phyloP scores from a whole-genome alignment of 768 basidiomycete species.

The Lactarius deliciosus region DNA sequence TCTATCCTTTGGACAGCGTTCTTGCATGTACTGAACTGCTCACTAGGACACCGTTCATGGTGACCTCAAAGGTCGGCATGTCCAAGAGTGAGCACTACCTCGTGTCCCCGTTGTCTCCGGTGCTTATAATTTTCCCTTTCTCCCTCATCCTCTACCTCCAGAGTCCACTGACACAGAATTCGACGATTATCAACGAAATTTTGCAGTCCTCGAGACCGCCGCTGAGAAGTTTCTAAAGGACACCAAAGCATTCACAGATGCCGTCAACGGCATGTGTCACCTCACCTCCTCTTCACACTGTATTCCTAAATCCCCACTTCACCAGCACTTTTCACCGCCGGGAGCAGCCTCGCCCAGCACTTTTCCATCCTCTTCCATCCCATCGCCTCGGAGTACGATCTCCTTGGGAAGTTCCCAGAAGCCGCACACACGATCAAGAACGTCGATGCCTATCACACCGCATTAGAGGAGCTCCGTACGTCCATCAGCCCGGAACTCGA shows the following conservation, averaged over 20 bases:
- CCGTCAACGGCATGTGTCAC: slow-evolving; percentile 61
- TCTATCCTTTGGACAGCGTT: background rate
- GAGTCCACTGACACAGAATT: slow-evolving; percentile 88
- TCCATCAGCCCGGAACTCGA: slow-evolving; percentile 88
- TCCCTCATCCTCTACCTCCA: slow-evolving; percentile 28
- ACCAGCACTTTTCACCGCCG: slow-evolving; percentile 64
- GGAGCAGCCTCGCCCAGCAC: slow-evolving; percentile 62
- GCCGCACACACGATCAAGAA: slow-evolving; percentile 75
- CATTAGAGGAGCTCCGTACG: slow-evolving; percentile 81
- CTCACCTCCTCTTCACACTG: background rate
- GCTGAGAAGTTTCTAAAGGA: slow-evolving; percentile 93
- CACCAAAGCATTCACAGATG: slow-evolving; percentile 80
- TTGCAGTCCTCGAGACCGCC: slow-evolving; percentile 71
- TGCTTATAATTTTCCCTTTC: background rate
- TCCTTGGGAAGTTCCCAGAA: slow-evolving; percentile 76
- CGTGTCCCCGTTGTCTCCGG: background rate
- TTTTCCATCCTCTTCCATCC: slow-evolving; percentile 65
- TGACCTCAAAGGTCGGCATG: slow-evolving; percentile 87
- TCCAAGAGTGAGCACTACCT: slow-evolving; percentile 67
- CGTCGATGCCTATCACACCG: slow-evolving; percentile 65
- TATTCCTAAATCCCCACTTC: slow-evolving; percentile 3
- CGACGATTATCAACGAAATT: slow-evolving; percentile 81
- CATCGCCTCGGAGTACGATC: slow-evolving; percentile 72
- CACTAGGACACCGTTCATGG: slow-evolving; percentile 81
- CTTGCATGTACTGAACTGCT: slow-evolving; percentile 20